Evolutionary conservation across 768 basidiomycete genomes (phyloP).

Genomic region (Sarcodon sp.): DNA sequence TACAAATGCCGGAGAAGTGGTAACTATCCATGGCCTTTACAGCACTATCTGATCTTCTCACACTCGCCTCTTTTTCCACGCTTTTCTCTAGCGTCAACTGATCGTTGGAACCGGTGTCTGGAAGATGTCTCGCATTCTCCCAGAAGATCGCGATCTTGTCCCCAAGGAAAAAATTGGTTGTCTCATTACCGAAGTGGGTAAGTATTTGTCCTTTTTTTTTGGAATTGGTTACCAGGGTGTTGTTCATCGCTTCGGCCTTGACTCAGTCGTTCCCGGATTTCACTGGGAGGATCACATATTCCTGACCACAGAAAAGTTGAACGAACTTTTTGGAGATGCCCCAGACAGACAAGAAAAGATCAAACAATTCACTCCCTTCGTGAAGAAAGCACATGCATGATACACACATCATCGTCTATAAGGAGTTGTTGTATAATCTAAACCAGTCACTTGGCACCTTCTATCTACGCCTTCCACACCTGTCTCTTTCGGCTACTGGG

Average conservation of each 20-base stretch:
- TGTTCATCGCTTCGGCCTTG: too few relatives aligned
- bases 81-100: slow-evolving; percentile 25
- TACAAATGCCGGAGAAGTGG: not conserved
- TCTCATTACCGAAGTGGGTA: slow-evolving; percentile 37
- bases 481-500: too few relatives aligned
- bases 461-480: not conserved
- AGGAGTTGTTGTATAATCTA: not conserved
- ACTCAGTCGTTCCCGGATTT: slow-evolving; percentile 38
- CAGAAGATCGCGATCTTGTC: slow-evolving; percentile 21
- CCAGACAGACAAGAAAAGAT: slow-evolving; percentile 12
- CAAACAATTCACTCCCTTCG: not conserved
- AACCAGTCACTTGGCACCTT: not conserved
- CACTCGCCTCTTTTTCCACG: slow-evolving; percentile 4
- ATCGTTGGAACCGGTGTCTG: slow-evolving; percentile 38
- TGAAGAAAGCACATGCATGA: not conserved
- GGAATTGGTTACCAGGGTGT: too few relatives aligned
- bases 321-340: slow-evolving; percentile 19
- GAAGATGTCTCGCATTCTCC: slow-evolving; percentile 45
- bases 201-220: too few relatives aligned
- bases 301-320: slow-evolving; percentile 21
- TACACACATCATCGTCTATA: not conserved
- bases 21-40: too few relatives aligned
- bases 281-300: slow-evolving; percentile 38
- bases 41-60: too few relatives aligned
- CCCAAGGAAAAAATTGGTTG: slow-evolving; percentile 28